Percentiles rank a stretch among this genome's conserved stretches.
These are phyloP conservation scores for Vitellaria paradoxa DNA, from an alignment of 179 eudicot species.

Conservation along the genomic window DNA sequence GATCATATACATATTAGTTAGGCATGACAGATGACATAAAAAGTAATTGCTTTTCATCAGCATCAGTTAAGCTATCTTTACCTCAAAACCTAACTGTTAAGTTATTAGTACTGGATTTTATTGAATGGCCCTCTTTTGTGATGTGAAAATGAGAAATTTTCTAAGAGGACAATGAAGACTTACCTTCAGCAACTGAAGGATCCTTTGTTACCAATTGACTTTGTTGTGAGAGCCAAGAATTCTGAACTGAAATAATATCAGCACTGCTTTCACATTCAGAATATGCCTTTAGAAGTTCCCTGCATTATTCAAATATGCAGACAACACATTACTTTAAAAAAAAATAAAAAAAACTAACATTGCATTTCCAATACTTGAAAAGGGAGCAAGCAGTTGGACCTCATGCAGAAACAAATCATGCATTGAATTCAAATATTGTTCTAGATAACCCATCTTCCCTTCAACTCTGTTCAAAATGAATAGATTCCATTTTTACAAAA, in stretches of 20 bases:
- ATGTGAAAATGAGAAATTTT: not conserved
- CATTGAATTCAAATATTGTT: conserved; percentile 1
- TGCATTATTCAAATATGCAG: conserved; percentile 18
- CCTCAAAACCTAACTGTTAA: conserved; percentile 1
- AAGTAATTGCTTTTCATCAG: not conserved
- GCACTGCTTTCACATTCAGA: conserved; percentile 71
- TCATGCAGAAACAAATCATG: not conserved
- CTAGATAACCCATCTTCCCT: not conserved
- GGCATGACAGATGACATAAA: not conserved
- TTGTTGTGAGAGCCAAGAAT: conserved; percentile 79
- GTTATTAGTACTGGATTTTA: not conserved
- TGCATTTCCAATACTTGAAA: not conserved
- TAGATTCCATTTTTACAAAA: not conserved
- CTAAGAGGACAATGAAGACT: not conserved
- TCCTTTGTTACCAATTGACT: conserved; percentile 27
- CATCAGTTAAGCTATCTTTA: not conserved
- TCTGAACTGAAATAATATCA: conserved; percentile 77
- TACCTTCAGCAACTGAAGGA: conserved; percentile 35
- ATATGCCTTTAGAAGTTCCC: conserved; percentile 80
- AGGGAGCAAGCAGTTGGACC: not conserved
- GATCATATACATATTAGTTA: not conserved
- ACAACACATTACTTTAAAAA: not conserved
- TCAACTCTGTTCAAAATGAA: not conserved
- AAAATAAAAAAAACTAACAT: not conserved
- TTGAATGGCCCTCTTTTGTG: not conserved